Evolutionary conservation across 75 land plant species (phyloP), one percentile per base, ranked within the genome.

Genomic region (Pinus taeda): DNA sequence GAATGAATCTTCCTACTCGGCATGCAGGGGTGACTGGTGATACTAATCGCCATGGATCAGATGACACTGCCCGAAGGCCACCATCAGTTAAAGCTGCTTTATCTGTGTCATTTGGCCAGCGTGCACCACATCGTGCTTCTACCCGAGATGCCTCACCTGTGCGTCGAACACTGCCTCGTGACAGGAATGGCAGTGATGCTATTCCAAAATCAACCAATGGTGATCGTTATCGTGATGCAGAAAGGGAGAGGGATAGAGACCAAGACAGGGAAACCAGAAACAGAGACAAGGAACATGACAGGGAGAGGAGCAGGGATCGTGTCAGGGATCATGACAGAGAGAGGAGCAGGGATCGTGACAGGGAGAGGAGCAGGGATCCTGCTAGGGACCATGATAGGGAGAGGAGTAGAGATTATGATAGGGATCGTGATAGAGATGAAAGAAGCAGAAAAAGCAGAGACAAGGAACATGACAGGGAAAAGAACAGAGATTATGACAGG

Each of bases 11-110:
- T 33, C 91, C 99, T 12, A 79, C 91, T 21, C 88, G 86, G 22
- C 92, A 83, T 73, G 76, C 86, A 53, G 99, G 99, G 15, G 88
- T 87, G 4, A 97, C 98, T 42, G 98, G 99, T 60, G 94, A 91
- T 33, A 75, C 95, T 24, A 82, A 73, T 49, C 91, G 99, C 18
- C 85, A 86, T 82, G 95, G 90, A 26, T 88, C 93, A 29, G 99
- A 97, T 71, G 99, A 97, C 30, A 94, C 95, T 78, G 99, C 99
- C 5, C 89, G 99, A 17, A 88, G 99, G 55, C 99, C 99, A 3
- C 99, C 99, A n/a, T 97, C 99, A 75, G 99, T 97, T 21, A 97
- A 97, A 85, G 99, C 99, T 81, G 86, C 99, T 14, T 88, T 97
- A 7, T 97, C 99, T 24, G 99, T 97, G 9, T 97, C 99, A 21